Evolutionary conservation across 2,329 filamentous ascomycete species (phyloP), one percentile per base, ranked within the genome.

Genomic region (Aspergillus uvarum): DNA sequence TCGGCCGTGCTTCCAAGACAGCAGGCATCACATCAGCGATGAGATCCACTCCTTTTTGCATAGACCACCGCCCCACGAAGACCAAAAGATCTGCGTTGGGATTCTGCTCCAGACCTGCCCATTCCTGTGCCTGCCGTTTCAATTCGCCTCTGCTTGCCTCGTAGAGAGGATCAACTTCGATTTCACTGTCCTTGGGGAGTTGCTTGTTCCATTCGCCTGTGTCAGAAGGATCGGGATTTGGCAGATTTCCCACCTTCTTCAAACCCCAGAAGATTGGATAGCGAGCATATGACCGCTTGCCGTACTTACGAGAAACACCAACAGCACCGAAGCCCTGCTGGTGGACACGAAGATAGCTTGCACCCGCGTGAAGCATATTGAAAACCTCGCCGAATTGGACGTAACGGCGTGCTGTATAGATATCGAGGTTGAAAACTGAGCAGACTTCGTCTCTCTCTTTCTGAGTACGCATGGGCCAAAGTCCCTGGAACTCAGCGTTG

Each of bases 211-310:
- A 87, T 60, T 83, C 83, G 5, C 81, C 85, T 21, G 85, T 85
- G 71, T 89, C 86, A 1, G 84, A 84, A 4, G 86, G 86, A 70
- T 89, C 86, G 1, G 87, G 86, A 66, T 89, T 89, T 1, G 86
- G 87, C 35, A 89, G 76, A 55, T 85, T 82, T 19, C 86, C 86
- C 56, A 89, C 83, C 69, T 83, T 83, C 65, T 83, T 83, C 57
- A 88, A 72, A 58, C 85, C 85, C 87, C 87, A 89, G 75, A 89
- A 88, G 60, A 89, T 89, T 2, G 87, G 87, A 69, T 89, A 89
- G 49, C 87, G 80, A 51, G 86, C 85, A 70, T 85, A 87, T 2
- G 85, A 86, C 19, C 87, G 83, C 68, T 87, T 86, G 16, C 87
- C 87, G 64, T 89, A 89, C 71, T 89, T 89, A 66, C 85, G 86